Evolutionary conservation across 1,139 yeast genomes (phyloP), one percentile per base, ranked within the genome.

Genomic region (Saccharomyces hybrid): DNA sequence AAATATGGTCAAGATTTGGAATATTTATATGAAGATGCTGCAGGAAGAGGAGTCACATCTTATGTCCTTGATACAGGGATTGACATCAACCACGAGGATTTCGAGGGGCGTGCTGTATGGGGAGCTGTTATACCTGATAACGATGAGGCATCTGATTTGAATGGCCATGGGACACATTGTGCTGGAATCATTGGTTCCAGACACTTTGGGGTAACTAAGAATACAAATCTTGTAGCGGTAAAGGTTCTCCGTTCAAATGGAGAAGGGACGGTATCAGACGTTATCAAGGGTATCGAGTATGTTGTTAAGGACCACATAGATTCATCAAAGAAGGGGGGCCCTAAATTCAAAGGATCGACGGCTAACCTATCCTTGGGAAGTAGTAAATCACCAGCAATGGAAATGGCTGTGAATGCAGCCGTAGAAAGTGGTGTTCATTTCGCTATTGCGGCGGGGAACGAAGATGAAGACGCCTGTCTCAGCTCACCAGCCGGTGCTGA

Each of bases 361-460:
- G 95, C 93, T 54, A 88, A 88, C 75, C 87, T 88, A 91, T 88
- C 96, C 1, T 78, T 89, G 57, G 95, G 95, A 65, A 96, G 96
- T 66, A 90, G 90, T 62, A 84, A 83, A 70, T 85, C 95, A 1
- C 88, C 87, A 57, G 80, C 95, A 12, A 78, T 89, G 65, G 91
- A 87, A 70, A 69, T 82, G 73, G 95, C 95, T 51, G 91, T 88
- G 54, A 81, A 86, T 63, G 95, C 95, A 53, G 95, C 95, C 29
- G 88, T 84, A 53, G 80, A 79, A 63, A 86, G 89, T 31, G 95
- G 95, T 67, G 70, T 88, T 57, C 88, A 86, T 70, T 83, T 87
- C 68, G 90, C 95, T 50, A 95, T 86, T 65, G 95, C 95, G 54
- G 95, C 95, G 29, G 95, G 96, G 76, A 88, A 88, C 71, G 93